Evolutionary conservation across 164 flowering plant genomes (phyloP), one percentile per base, ranked within the genome.

Genomic region (Santalum album): DNA sequence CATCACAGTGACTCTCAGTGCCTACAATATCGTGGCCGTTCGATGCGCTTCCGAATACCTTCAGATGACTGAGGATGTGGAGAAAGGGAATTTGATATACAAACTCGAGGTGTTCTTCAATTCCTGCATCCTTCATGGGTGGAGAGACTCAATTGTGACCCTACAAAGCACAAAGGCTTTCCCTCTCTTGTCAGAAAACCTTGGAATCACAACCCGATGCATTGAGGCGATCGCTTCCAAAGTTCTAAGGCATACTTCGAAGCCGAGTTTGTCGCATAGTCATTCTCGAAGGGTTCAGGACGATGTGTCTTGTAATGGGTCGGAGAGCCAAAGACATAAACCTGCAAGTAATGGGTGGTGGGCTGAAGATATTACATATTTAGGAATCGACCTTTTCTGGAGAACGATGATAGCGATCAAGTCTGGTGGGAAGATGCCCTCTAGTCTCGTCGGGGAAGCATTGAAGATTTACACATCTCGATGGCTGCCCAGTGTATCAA

Each of bases 41-140:
- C 67, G 89, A 23, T 94, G 99, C 46, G 99, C 94, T 0, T 87
- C 99, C 0, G 94, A 94, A 55, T 94, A 82, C 54, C 79, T 94
- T 15, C 81, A 79, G 69, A 94, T 94, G 99, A 81, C 92, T 1
- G 99, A 94, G 68, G 90, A 84, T 24, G 86, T 76, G 4, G 97
- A 94, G 76, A 85, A 82, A 61, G 99, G 97, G 19, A 94, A 94
- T 63, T 67, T 94, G 23, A 71, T 84, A 0, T 73, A 70, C 69
- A 94, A 94, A 68, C 69, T 94, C 25, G 97, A 94, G 26, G 82
- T 78, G 12, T 94, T 94, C 79, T 72, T 87, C 58, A 79, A 58
- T 60, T 90, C 96, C 4, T 90, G 96, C 73, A 62, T 94, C 24
- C 84, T 94, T 35, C 76, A 74, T n/a, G 95, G 99, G 1, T 94